Evolutionary conservation across 1,284 basidiomycete genomes (phyloP), one percentile per base, ranked within the genome.

Genomic region (Ustilago xerochloae): DNA sequence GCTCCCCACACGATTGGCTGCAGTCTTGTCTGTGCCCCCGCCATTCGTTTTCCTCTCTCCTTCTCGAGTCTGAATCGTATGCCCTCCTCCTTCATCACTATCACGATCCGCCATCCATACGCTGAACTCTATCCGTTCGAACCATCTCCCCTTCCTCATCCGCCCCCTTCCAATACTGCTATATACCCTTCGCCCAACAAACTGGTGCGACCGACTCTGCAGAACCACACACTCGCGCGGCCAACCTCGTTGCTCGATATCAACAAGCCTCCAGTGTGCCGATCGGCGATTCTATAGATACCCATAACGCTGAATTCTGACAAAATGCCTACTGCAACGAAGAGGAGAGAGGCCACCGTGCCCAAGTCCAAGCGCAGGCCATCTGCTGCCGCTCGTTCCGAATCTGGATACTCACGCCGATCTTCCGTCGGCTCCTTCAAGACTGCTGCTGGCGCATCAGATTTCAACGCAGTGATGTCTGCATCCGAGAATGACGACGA

Each of bases 401-500:
- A 72, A 53, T 66, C 63, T 6, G 63, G 63, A 36, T 51, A 59
- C 28, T 66, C 63, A 26, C 59, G 71, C 29, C 57, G 65, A 16
- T 74, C 65, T 18, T 74, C 71, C 16, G 20, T 45, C 18, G 59
- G 62, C 33, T 74, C 71, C 5, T 69, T 69, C 55, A 69, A 52
- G 41, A 74, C 71, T 12, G 70, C 70, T 13, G 56, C 61, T 3
- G 66, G 63, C 26, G 53, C 43, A 28, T 63, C 64, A 7, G 63
- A 69, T 3, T 38, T 47, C 36, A 39, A 43, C n/a, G 28, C 49
- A 1, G 29, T 12, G 4, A 51, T 52, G 5, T 58, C 53, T 13
- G 22, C 47, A n/a, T 62, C 53, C 8, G 38, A 66, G 8, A 52
- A 50, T 2, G 43, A 59, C 15, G 56, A 73, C 12, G 33, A 63